Evolutionary conservation across 225 moss, liverwort and hornwort species (phyloP), one percentile per base, ranked within the genome.

Genomic region (Sphagnum tenellum): DNA sequence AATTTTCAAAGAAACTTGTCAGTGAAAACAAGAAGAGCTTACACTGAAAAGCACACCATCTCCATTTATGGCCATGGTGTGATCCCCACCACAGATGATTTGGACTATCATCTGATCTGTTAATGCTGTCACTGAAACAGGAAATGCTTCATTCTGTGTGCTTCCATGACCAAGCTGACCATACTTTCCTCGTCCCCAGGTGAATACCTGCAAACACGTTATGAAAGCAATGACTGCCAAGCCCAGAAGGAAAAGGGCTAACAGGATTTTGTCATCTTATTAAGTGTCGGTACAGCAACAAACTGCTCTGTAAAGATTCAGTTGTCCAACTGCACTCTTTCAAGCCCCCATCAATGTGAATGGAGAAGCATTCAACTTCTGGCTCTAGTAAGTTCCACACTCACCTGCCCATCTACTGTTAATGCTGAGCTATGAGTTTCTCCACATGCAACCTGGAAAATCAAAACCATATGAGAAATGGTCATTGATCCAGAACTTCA

Each of bases 181-280:
- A 62, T 89, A 89, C 78, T 87, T 89, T 62, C 87, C 87, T 73
- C 87, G 79, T 13, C 89, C 89, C 89, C 87, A 89, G 46, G 89
- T 89, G 71, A 87, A 84, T 48, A 89, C 81, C 89, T 89, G 66
- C 53, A 45, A 29, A 29, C 29, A 29, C 1, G 29, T 29, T 29
- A 29, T 1, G 0, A 29, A 29, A 29, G 29, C 29, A 29, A 29
- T 29, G 29, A 29, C 29, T 29, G 29, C 29, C 29, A 29, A 29
- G 29, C 29, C 29, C 29, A 29, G 29, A 29, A 29, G 29, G 29
- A 29, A 29, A 29, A 29, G 29, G 29, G 29, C 29, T 29, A 29
- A 29, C 29, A 29, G 29, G 29, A 29, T 29, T 29, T 29, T 29
- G 29, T 29, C 29, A 29, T 29, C 29, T 29, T 29, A 29, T 29